Percentiles rank a stretch among this genome's conserved stretches.
Evolutionary conservation across 169 alveolate species (phyloP).

Genomic region (Eimeria falciformis): DNA sequence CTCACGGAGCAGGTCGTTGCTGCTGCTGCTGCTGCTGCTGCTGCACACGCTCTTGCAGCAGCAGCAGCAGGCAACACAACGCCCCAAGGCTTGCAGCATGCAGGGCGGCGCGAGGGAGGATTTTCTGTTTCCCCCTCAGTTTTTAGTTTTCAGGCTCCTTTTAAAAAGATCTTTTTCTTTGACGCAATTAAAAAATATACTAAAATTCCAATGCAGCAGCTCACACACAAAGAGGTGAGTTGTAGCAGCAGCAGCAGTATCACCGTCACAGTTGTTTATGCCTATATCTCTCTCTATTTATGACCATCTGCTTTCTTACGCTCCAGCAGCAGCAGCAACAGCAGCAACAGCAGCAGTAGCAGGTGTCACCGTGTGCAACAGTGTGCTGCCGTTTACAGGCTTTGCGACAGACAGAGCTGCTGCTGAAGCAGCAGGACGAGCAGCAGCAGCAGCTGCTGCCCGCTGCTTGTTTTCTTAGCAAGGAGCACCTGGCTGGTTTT

Average conservation of each 20-base stretch:
- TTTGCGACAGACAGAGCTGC: neutral
- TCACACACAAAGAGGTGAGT: neutral
- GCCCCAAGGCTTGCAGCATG: neutral
- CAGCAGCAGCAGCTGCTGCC: slow-evolving; percentile 53
- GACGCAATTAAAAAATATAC: neutral
- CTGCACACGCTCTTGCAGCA: neutral
- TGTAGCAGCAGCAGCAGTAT: neutral
- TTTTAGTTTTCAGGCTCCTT: neutral
- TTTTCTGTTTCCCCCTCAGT: no score
- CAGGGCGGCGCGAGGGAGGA: no score
- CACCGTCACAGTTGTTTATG: no score
- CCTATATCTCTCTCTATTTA: no score
- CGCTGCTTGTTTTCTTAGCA: neutral
- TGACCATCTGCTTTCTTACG: no score
- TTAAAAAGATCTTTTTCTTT: neutral
- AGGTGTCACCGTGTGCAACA: neutral
- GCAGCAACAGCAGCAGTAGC: neutral
- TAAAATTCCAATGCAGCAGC: slow-evolving; percentile 75
- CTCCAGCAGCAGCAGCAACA: neutral
- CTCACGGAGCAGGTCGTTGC: slow-evolving; percentile 95
- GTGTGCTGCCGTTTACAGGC: neutral
- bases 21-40: slow-evolving; percentile 84
- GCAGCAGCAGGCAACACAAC: slow-evolving; percentile 1
- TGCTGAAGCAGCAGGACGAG: slow-evolving; percentile 8
- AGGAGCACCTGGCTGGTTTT: slow-evolving; percentile 73